A percentile compares a stretch with the other conserved stretches of the same genome.
phyloP scores from a whole-genome alignment of 1,284 basidiomycete genomes.

The Exobasidium cylindrosporum region DNA sequence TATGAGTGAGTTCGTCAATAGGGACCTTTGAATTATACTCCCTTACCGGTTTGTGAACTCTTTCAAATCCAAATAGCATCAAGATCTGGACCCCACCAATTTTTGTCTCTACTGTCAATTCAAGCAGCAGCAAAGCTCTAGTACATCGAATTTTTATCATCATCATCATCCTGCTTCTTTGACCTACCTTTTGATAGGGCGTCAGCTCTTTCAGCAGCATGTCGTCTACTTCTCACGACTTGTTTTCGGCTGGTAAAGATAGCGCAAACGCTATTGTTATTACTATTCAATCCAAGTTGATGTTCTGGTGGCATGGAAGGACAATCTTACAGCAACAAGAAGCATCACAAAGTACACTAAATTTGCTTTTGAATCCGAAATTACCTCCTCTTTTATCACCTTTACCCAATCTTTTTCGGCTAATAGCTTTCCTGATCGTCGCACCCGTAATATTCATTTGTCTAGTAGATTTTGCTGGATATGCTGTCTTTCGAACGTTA shows the following conservation, averaged over 20 bases:
- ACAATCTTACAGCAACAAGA: background rate
- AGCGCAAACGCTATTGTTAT: background rate
- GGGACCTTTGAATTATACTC: too few species aligned
- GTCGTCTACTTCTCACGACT: background rate
- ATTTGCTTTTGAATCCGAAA: conserved; percentile 9
- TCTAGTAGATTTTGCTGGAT: conserved; percentile 42
- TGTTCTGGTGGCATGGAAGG: background rate
- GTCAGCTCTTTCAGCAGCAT: too few species aligned
- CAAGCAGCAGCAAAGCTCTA: too few species aligned
- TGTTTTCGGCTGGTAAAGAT: background rate
- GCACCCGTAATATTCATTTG: conserved; percentile 36
- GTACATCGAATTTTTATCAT: too few species aligned
- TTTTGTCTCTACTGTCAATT: too few species aligned
- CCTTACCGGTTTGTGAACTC: too few species aligned
- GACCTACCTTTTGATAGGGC: too few species aligned
- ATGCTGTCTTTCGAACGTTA: conserved; percentile 44
- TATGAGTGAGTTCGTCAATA: too few species aligned
- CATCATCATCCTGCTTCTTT: too few species aligned
- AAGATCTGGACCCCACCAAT: too few species aligned
- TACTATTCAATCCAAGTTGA: background rate
- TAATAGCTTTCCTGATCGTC: conserved; percentile 34
- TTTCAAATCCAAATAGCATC: too few species aligned
- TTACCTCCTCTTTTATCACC: conserved; percentile 20
- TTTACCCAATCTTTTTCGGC: conserved; percentile 19
- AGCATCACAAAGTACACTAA: conserved; percentile 1